These are phyloP conservation scores for Leishmania turanica DNA, from an alignment of 208 protist species.

Conservation along the genomic window DNA sequence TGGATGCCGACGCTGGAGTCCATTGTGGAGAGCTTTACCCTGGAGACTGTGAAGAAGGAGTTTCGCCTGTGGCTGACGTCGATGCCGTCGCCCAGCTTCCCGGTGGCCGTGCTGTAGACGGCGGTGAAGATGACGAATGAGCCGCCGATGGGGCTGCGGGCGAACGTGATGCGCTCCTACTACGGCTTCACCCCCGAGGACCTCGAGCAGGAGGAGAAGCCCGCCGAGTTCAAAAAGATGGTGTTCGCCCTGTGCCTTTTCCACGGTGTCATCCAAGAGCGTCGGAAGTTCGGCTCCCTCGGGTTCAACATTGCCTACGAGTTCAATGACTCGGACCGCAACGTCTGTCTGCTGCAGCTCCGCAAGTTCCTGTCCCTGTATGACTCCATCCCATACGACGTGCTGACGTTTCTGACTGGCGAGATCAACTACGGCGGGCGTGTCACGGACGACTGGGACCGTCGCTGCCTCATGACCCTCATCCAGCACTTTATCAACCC, in stretches of 20 bases:
- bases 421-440: conserved; percentile 98
- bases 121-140: conserved; percentile 99
- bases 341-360: conserved; percentile 92
- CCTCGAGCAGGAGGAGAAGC: conserved; percentile 84
- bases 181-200: conserved; percentile 89
- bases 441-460: conserved; percentile 98
- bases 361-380: conserved; percentile 94
- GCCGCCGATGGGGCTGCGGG: conserved; percentile 97
- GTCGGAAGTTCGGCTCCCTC: conserved; percentile 95
- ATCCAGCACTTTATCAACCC: conserved; percentile 92
- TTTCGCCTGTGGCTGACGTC: conserved; percentile 99
- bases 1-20: conserved; percentile 95
- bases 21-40: conserved; percentile 94
- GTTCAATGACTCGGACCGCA: conserved; percentile 96
- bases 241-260: conserved; percentile 95
- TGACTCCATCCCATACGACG: conserved; percentile 93
- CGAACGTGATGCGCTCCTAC: conserved; percentile 96
- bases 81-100: conserved; percentile 97
- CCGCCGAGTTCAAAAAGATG: conserved; percentile 90
- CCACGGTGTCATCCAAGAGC: conserved; percentile 95
- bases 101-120: conserved; percentile 97
- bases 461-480: conserved; percentile 94
- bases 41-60: conserved; percentile 95
- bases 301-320: conserved; percentile 98
- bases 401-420: conserved; percentile 93